Percentiles rank a stretch among this genome's conserved stretches.
These are phyloP conservation scores for Syncephalastrum sp. DNA, from an alignment of 371 early-diverging fungal genomes.

Conservation along the genomic window DNA sequence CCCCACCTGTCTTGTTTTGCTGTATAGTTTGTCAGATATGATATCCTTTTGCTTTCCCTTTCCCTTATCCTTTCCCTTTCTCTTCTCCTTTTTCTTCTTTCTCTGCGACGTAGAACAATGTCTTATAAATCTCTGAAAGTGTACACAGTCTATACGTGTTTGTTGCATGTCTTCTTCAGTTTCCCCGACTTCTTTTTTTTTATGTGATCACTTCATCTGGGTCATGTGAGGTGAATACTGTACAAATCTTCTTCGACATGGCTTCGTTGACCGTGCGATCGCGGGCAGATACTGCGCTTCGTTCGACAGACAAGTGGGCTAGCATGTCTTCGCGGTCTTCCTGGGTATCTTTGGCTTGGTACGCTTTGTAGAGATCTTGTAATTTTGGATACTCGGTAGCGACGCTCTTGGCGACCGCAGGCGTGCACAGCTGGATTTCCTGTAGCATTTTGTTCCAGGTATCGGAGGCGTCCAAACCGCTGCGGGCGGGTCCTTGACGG, in stretches of 20 bases:
- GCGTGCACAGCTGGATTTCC: slow-evolving; percentile 64
- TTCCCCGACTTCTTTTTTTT: background rate
- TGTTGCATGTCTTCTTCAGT: background rate
- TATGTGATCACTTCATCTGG: slow-evolving; percentile 37
- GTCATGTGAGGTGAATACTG: slow-evolving; percentile 53
- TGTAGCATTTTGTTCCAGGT: slow-evolving; percentile 67
- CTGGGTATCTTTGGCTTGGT: slow-evolving; percentile 24
- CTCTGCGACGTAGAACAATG: slow-evolving; percentile 3
- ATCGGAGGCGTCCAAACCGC: slow-evolving; percentile 53
- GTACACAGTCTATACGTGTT: background rate
- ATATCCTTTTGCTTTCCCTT: slow-evolving; percentile 16
- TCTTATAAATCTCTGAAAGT: background rate
- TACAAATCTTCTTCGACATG: slow-evolving; percentile 56
- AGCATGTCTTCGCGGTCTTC: slow-evolving; percentile 38
- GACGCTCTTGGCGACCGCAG: slow-evolving; percentile 57
- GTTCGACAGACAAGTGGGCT: slow-evolving; percentile 36
- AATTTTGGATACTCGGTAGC: slow-evolving; percentile 54
- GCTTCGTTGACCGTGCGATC: slow-evolving; percentile 41
- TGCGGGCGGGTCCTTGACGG: slow-evolving; percentile 10
- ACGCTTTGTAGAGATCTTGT: slow-evolving; percentile 53
- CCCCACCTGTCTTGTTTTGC: background rate
- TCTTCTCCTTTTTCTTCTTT: slow-evolving; percentile 15
- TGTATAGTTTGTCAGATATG: slow-evolving; percentile 14
- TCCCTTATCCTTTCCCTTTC: slow-evolving; percentile 8
- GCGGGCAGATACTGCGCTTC: slow-evolving; percentile 27